Conservation (phyloP, 352 stramenopile genomes). For the Phytophthora vignae region DNA sequence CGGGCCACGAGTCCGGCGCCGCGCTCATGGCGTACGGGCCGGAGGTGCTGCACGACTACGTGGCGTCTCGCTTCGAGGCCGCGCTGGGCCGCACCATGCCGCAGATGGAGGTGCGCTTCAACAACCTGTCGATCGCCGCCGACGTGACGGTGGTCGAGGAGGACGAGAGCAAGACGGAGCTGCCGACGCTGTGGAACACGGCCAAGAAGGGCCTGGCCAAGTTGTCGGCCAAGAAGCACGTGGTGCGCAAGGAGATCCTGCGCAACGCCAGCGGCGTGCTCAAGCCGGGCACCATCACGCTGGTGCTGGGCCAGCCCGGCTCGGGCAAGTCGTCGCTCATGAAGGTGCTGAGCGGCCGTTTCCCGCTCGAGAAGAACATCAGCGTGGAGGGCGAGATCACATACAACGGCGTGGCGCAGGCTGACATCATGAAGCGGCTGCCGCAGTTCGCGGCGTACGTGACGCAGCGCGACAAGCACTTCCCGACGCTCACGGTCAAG, state of each 20-base stretch:
- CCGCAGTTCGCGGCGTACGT: slow-evolving; percentile 57
- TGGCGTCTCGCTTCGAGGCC: slow-evolving; percentile 22
- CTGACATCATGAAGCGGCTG: slow-evolving; percentile 37
- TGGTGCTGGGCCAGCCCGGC: no score
- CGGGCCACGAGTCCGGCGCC: slow-evolving; percentile 39
- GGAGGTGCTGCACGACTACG: slow-evolving; percentile 47
- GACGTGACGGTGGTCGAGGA: slow-evolving; percentile 36
- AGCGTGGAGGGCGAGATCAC: slow-evolving; percentile 47
- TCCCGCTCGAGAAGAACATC: slow-evolving; percentile 50
- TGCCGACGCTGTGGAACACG: slow-evolving; percentile 55
- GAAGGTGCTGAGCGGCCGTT: slow-evolving; percentile 44
- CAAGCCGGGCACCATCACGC: no score
- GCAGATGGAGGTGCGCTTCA: slow-evolving; percentile 10
- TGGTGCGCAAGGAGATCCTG: slow-evolving; percentile 59
- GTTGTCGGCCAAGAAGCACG: slow-evolving; percentile 46
- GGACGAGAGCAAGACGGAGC: slow-evolving; percentile 31
- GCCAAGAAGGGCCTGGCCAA: slow-evolving; percentile 42
- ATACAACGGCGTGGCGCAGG: slow-evolving; percentile 54
- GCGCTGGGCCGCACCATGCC: slow-evolving; percentile 52
- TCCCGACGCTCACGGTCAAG: slow-evolving; percentile 21
- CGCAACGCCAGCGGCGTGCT: slow-evolving; percentile 53
- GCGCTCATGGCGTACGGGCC: slow-evolving; percentile 64
- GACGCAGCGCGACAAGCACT: slow-evolving; percentile 52
- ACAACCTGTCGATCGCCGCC: slow-evolving; percentile 32
- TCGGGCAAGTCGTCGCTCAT: slow-evolving; percentile 25